Conservation (phyloP, 164 flowering plant genomes). For the Santalum album region DNA sequence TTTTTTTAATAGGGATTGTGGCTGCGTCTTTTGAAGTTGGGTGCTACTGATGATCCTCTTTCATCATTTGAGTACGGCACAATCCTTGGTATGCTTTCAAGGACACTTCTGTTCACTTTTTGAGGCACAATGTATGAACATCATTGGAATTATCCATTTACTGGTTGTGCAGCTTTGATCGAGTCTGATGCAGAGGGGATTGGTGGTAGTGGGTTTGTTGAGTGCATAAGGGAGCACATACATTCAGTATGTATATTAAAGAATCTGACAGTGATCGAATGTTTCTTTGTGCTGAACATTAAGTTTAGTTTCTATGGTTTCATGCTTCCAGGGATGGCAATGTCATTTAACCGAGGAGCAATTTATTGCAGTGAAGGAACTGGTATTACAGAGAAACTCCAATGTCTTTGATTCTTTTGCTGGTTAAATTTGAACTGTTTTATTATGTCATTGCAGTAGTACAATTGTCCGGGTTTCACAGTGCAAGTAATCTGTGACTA, state of each 20-base stretch:
- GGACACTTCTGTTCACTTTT: neutral
- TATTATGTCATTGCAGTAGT: too few species aligned
- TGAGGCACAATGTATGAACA: neutral
- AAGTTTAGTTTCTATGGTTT: conserved; percentile 9
- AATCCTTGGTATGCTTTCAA: conserved; percentile 64
- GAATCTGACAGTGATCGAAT: neutral
- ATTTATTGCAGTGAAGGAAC: conserved; percentile 97
- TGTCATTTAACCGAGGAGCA: conserved; percentile 92
- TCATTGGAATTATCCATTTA: neutral
- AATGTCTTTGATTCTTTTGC: neutral
- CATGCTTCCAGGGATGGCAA: conserved; percentile 70
- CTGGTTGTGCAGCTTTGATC: conserved; percentile 64
- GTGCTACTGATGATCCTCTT: conserved; percentile 96
- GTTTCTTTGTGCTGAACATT: neutral
- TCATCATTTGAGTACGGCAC: conserved; percentile 98
- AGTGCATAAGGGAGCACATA: conserved; percentile 97
- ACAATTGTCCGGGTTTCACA: too few species aligned
- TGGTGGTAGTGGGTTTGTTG: conserved; percentile 99
- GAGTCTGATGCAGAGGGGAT: conserved; percentile 99
- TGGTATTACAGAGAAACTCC: conserved; percentile 42
- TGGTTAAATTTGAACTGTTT: neutral
- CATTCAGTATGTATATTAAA: conserved; percentile 51
- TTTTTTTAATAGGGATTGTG: conserved; percentile 64
- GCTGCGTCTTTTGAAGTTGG: conserved; percentile 89
- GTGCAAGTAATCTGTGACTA: too few species aligned